Base-by-base conservation (phyloP, 169 alveolate species). In the Blepharisma undulans region DNA sequence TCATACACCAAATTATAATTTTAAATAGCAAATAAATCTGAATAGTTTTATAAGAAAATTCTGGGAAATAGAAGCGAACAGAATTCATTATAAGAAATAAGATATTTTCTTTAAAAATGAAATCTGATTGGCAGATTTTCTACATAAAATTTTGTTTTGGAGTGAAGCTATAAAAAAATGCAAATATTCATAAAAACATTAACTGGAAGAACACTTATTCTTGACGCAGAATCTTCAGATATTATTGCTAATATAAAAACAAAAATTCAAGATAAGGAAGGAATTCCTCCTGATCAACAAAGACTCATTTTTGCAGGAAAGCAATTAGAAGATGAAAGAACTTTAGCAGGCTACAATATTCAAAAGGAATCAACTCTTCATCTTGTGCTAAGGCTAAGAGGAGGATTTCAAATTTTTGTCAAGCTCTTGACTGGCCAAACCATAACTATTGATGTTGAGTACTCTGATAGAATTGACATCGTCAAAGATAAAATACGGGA, bases 401-500 rank as follows among this genome's bases (percentile, higher is more conserved):
- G 96, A n/a, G 96, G 97, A 4, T 5, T 72, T 4, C 66, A 92
- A 81, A 79, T 92, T 4, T 92, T 89, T 19, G 87, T 93, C 0
- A 82, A 27, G 34, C 88, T 93, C 19, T 76, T 88, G 32, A 89
- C 95, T 36, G 96, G 95, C 87, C 87, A 95, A 90, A 93, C 94
- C 4, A 92, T 95, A 34, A 92, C 94, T 27, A 82, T 96, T 66
- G 94, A 95, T 90, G 97, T 94, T 72, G 94, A 95, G 71, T 77
- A 92, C n/a, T 80, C 96, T 8, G 97, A 96, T 89, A 95, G 95
- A n/a, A 96, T 96, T 25, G 92, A 94, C 36, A 82, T 19, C 16
- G 90, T 96, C 29, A 96, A 95, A 76, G 93, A 92, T 16, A 93
- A 94, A 87, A 94, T 96, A 32, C 90, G 92, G 84, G 96, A 96